These are phyloP conservation scores for Sclerotinia nivalis DNA, from an alignment of 2,329 filamentous ascomycete species.

Conservation along the genomic window DNA sequence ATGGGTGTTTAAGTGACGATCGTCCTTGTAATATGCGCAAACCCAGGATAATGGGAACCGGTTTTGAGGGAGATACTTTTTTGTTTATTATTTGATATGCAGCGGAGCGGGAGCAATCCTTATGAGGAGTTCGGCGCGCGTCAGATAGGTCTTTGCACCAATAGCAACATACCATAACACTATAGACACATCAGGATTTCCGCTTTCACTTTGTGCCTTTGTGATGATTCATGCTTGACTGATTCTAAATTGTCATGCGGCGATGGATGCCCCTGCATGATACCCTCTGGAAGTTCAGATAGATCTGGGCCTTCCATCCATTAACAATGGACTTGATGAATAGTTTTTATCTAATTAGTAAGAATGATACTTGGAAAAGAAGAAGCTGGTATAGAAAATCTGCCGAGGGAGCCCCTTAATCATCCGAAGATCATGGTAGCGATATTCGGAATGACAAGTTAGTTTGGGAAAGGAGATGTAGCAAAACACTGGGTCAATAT, in stretches of 20 bases:
- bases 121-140: constrained; percentile 5
- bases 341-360: neutral
- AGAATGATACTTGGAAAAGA: neutral
- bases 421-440: neutral
- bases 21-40: neutral
- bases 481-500: too few relatives aligned
- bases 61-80: neutral
- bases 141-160: constrained; percentile 16
- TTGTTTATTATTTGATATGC: constrained; percentile 5
- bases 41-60: neutral
- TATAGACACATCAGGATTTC: neutral
- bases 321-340: neutral
- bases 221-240: neutral
- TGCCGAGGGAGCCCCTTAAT: neutral
- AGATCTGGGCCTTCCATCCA: neutral
- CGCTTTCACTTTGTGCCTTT: neutral
- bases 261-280: neutral
- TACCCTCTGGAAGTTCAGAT: neutral
- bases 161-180: constrained; percentile 2
- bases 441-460: neutral
- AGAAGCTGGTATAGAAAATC: neutral
- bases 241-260: neutral
- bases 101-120: constrained; percentile 14
- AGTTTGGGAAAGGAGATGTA: neutral
- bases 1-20: constrained; percentile 72